Evolutionary conservation across 495 filamentous ascomycete genomes (phyloP).

Genomic region (Hypomontagnella submonticulosa): DNA sequence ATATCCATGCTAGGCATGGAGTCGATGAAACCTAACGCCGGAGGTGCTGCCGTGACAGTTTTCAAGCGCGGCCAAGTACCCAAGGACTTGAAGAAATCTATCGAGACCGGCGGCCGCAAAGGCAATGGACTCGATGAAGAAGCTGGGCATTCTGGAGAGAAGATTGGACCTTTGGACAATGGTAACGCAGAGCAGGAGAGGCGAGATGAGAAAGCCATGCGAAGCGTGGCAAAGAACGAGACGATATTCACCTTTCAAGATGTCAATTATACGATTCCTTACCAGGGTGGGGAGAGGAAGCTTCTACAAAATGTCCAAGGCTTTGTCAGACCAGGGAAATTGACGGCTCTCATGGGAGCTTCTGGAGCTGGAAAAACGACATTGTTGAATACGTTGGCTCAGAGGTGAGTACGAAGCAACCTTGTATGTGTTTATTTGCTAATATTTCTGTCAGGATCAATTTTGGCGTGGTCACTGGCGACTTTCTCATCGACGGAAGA

Average conservation of each 20-base stretch:
- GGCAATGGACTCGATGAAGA: constrained; percentile 36
- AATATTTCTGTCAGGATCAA: constrained; percentile 30
- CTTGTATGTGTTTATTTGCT: constrained; percentile 46
- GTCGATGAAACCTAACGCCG: constrained; percentile 74
- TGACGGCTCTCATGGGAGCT: constrained; percentile 66
- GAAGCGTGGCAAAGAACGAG: constrained; percentile 40
- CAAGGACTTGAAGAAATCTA: constrained; percentile 41
- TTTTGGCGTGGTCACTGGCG: constrained; percentile 59
- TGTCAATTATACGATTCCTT: constrained; percentile 76
- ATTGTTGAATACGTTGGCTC: constrained; percentile 69
- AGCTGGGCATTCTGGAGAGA: constrained; percentile 29
- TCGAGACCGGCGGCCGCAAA: constrained; percentile 40
- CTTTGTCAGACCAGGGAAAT: constrained; percentile 74
- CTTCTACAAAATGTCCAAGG: constrained; percentile 73
- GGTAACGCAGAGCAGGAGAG: constrained; percentile 12
- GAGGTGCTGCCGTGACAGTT: constrained; percentile 75
- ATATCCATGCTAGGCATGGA: constrained; percentile 74
- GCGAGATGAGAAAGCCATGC: constrained; percentile 25
- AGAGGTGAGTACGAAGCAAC: constrained; percentile 71
- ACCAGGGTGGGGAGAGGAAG: constrained; percentile 66
- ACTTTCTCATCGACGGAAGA: constrained; percentile 75
- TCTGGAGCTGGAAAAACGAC: constrained; percentile 63
- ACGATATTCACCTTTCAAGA: constrained; percentile 75
- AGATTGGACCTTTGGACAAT: constrained; percentile 15
- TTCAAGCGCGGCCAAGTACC: constrained; percentile 55